Conservation (phyloP, 208 protist species). For the Trichomonas gallinae region DNA sequence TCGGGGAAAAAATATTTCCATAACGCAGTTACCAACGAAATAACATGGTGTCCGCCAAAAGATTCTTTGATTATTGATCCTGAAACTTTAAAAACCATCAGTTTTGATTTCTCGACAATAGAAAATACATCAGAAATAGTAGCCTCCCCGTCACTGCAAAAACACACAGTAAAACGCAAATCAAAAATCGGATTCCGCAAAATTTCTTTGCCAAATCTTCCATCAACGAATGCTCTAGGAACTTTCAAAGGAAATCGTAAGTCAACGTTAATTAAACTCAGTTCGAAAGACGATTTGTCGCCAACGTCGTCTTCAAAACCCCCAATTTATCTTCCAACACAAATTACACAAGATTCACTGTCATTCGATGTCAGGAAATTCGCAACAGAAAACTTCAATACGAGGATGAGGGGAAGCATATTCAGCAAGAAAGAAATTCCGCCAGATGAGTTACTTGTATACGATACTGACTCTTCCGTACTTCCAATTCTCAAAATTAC, state of each 20-base stretch:
- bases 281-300: too few relatives aligned
- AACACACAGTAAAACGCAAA: not conserved
- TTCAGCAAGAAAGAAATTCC: not conserved
- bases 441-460: not conserved
- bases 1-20: not conserved
- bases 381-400: not conserved
- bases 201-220: not conserved
- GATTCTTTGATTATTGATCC: not conserved
- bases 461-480: not conserved
- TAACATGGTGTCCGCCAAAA: not conserved
- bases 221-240: too few relatives aligned
- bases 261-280: not conserved
- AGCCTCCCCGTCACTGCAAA: not conserved
- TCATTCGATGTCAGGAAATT: not conserved
- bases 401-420: not conserved
- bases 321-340: not conserved
- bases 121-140: not conserved
- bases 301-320: not conserved
- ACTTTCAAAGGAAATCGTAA: not conserved
- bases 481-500: not conserved
- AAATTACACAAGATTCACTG: not conserved
- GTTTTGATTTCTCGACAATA: not conserved
- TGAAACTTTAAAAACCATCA: not conserved
- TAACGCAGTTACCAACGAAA: not conserved
- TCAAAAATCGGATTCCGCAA: not conserved